Evolutionary conservation across 2,329 filamentous ascomycete genomes (phyloP).

Genomic region (Ceratocystis variospora): DNA sequence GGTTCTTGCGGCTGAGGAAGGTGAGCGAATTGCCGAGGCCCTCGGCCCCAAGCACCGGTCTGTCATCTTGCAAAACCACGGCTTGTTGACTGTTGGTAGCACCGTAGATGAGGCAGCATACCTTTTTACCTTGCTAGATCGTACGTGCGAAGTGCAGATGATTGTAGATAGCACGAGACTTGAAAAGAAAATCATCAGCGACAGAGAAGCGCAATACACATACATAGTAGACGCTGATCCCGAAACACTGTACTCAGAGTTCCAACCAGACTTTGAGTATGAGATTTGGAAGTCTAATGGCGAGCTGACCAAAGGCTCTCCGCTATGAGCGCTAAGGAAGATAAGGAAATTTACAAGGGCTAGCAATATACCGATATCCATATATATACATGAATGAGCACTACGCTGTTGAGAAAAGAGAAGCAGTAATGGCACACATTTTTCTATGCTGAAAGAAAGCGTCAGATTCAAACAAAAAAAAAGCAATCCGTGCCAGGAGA

Average conservation of each 20-base stretch:
- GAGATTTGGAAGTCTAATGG: constrained; percentile 26
- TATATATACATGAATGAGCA: not conserved
- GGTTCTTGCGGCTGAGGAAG: constrained; percentile 48
- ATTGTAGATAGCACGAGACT: constrained; percentile 24
- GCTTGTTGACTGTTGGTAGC: constrained; percentile 45
- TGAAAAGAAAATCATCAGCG: constrained; percentile 25
- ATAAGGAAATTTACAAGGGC: not conserved
- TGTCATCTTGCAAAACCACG: constrained; percentile 50
- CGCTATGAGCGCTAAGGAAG: not conserved
- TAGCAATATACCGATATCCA: not conserved
- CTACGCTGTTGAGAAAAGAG: not conserved
- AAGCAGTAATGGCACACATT: not conserved
- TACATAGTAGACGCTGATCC: constrained; percentile 25
- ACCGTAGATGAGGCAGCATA: constrained; percentile 57
- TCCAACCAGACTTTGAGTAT: constrained; percentile 28
- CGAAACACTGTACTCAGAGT: constrained; percentile 26
- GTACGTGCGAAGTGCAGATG: constrained; percentile 27
- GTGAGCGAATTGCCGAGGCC: constrained; percentile 41
- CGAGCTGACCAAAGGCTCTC: constrained; percentile 18
- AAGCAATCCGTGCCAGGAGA: not conserved
- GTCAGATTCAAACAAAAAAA: not conserved
- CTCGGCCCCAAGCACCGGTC: constrained; percentile 39
- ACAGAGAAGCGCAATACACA: constrained; percentile 31
- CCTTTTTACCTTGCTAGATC: constrained; percentile 37
- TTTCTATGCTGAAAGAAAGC: not conserved